These are phyloP conservation scores for Teratosphaeriaceae sp. DNA, from an alignment of 2,329 filamentous ascomycete species.

Conservation along the genomic window DNA sequence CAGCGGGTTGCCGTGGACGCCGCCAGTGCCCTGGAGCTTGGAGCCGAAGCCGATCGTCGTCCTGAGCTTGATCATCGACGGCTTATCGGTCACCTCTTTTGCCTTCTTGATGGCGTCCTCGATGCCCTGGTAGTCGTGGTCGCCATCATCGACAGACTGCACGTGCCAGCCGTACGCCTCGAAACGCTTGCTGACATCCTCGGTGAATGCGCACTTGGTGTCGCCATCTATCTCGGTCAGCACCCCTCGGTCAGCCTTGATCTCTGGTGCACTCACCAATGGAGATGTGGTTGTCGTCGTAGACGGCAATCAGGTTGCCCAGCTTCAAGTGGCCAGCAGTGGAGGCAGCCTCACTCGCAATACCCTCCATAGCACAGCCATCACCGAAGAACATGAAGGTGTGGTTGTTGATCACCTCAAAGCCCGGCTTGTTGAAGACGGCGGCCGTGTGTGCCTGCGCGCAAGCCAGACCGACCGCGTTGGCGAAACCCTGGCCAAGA, in stretches of 20 bases:
- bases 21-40: conserved; percentile 83
- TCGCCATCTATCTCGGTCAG: conserved; percentile 62
- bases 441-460: conserved; percentile 87
- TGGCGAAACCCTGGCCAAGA: conserved; percentile 93
- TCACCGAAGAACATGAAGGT: conserved; percentile 97
- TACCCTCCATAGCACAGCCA: conserved; percentile 97
- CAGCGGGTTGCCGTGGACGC: conserved; percentile 92
- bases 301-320: conserved; percentile 93
- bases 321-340: conserved; percentile 94
- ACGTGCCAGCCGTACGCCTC: conserved; percentile 97
- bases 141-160: conserved; percentile 75
- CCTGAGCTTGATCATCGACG: conserved; percentile 89
- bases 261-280: conserved; percentile 47
- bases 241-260: background rate
- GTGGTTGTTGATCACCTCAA: conserved; percentile 88
- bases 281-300: conserved; percentile 98
- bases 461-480: conserved; percentile 96
- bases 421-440: conserved; percentile 94
- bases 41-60: conserved; percentile 98
- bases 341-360: conserved; percentile 87
- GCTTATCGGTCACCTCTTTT: conserved; percentile 90
- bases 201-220: conserved; percentile 93
- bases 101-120: conserved; percentile 81
- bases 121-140: conserved; percentile 80
- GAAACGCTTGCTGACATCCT: conserved; percentile 92